Percentiles rank a stretch among this genome's conserved stretches.
These are phyloP conservation scores for Alternaria alternata DNA, from an alignment of 2,329 filamentous ascomycete species.

Conservation along the genomic window DNA sequence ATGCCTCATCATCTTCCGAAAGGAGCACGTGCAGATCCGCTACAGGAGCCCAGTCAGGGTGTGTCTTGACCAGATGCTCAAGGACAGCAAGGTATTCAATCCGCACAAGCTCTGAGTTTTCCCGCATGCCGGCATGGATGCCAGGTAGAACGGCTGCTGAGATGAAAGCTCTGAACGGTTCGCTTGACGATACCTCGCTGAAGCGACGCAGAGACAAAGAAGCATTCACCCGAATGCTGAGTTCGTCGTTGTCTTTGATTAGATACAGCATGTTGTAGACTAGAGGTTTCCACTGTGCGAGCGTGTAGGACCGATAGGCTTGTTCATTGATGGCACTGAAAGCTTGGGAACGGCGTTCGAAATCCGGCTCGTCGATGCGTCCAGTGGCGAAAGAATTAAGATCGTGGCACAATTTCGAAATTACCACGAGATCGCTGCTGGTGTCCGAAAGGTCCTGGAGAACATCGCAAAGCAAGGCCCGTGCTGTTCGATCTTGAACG, in stretches of 20 bases:
- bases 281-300: slow-evolving; percentile 84
- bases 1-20: slow-evolving; percentile 76
- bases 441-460: slow-evolving; percentile 73
- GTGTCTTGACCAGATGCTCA: slow-evolving; percentile 76
- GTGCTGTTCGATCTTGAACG: slow-evolving; percentile 82
- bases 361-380: slow-evolving; percentile 85
- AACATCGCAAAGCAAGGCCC: slow-evolving; percentile 76
- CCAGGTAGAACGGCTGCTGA: slow-evolving; percentile 74
- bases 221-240: slow-evolving; percentile 84
- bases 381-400: slow-evolving; percentile 80
- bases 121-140: slow-evolving; percentile 77
- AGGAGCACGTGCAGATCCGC: slow-evolving; percentile 78
- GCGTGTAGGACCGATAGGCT: slow-evolving; percentile 66
- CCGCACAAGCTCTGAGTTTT: slow-evolving; percentile 83
- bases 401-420: slow-evolving; percentile 75
- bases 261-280: slow-evolving; percentile 90
- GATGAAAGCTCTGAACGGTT: slow-evolving; percentile 67
- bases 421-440: slow-evolving; percentile 66
- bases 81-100: slow-evolving; percentile 82
- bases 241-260: slow-evolving; percentile 85
- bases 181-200: slow-evolving; percentile 64
- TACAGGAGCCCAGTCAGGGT: slow-evolving; percentile 74
- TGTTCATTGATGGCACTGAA: slow-evolving; percentile 76
- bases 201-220: slow-evolving; percentile 82
- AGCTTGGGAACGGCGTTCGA: slow-evolving; percentile 79